Evolutionary conservation across 805 yeast genomes (phyloP).

Genomic region (Metschnikowia baotianmanensis): DNA sequence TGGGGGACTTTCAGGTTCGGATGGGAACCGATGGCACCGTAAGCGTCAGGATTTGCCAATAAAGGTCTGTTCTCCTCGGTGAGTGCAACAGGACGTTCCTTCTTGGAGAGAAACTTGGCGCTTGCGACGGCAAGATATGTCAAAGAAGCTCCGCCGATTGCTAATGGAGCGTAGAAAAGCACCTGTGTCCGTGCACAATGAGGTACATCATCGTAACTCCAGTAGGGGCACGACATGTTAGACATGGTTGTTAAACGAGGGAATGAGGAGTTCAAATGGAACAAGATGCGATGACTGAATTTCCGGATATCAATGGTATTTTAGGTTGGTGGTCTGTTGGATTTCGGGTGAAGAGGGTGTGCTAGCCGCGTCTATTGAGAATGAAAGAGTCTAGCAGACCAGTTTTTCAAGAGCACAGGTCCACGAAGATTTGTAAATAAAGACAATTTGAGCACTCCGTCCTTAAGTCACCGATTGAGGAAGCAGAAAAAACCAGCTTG

Average conservation of each 20-base stretch:
- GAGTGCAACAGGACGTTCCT: slow-evolving; percentile 14
- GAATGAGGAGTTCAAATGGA: not conserved
- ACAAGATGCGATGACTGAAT: not conserved
- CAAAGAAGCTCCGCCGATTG: slow-evolving; percentile 30
- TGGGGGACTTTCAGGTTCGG: slow-evolving; percentile 13
- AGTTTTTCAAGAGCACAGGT: too few relatives aligned
- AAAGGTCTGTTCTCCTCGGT: slow-evolving; percentile 34
- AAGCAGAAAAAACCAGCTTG: too few relatives aligned
- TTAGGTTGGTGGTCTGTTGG: too few relatives aligned
- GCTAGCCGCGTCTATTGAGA: not conserved
- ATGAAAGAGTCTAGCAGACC: not conserved
- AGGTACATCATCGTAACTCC: slow-evolving; percentile 65
- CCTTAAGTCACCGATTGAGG: too few relatives aligned
- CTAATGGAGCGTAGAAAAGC: slow-evolving; percentile 32
- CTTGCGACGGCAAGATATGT: slow-evolving; percentile 24
- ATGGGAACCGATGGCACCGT: slow-evolving; percentile 28
- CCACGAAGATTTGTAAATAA: too few relatives aligned
- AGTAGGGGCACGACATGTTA: slow-evolving; percentile 27
- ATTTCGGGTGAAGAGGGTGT: too few relatives aligned
- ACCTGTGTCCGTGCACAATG: slow-evolving; percentile 46
- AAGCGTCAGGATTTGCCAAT: slow-evolving; percentile 30
- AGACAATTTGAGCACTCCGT: too few relatives aligned
- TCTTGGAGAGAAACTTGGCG: slow-evolving; percentile 4
- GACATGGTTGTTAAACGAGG: not conserved
- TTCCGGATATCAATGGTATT: too few relatives aligned